Base-by-base conservation (phyloP, 768 basidiomycete genomes). In the Mycena venus region DNA sequence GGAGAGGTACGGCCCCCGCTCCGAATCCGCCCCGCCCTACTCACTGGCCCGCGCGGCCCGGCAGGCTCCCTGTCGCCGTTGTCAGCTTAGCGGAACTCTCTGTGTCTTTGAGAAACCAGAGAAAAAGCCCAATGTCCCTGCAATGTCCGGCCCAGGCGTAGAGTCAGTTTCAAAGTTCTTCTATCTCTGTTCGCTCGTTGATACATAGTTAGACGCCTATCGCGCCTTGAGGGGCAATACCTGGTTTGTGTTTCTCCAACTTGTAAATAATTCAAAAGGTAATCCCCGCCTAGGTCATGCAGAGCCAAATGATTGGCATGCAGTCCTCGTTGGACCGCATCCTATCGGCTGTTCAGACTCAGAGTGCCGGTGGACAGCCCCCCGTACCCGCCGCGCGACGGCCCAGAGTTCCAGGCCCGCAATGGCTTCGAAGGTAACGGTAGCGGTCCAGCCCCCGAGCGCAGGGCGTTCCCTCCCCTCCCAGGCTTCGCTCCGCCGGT, bases 221-320 rank as follows among this genome's bases (percentile, higher is more conserved):
- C 94, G 64, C 91, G 94, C 68, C 91, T 96, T 75, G 95, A 96
- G 82, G 93, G 94, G 76, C 95, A 96, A 82, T 96, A 95, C 81
- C 80, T 96, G 82, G 94, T 95, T 86, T 70, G 85, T 82, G 38
- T 56, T 66, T 74, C 55, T 51, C 38, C 29, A 23, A 21, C n/a
- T 59, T 58, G 17, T 21, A 64, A 44, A 21, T 63, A 21, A 47
- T 36, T 36, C 53, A 38, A 27, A 70, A 25, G 23, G 11, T 60
- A 38, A 38, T 34, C 73, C 42, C 49, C 58, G 58, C 65, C 31
- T 15, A 58, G 95, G 93, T 95, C 77, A 94, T 96, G 91, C 95
- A 96, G 82, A 95, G 94, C 84, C 95, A 96, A 82, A 96, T 96
- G 94, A 96, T 96, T 78, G 95, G 95, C 78, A 95, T 96, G 93